These are phyloP conservation scores for Bombardia bombarda DNA, from an alignment of 495 filamentous ascomycete genomes.

Conservation along the genomic window DNA sequence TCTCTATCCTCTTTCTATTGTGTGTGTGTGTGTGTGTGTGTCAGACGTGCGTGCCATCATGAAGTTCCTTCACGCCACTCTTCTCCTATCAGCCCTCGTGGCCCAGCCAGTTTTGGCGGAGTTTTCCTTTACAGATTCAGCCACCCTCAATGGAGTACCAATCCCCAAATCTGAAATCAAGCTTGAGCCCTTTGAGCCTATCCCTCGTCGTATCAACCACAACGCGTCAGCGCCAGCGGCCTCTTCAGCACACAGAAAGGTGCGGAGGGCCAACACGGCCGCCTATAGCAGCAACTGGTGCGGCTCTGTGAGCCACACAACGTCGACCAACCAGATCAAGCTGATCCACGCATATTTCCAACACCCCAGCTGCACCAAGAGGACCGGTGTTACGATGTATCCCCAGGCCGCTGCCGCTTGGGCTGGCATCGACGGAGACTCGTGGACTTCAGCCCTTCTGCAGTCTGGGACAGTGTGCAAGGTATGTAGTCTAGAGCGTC, in stretches of 20 bases:
- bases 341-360: conserved; percentile 17
- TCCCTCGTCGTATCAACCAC: conserved; percentile 1
- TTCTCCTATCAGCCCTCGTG: conserved; percentile 11
- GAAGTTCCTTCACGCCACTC: conserved; percentile 4
- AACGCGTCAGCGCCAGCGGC: not conserved
- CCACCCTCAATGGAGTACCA: conserved; percentile 17
- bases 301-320: conserved; percentile 16
- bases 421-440: conserved; percentile 24
- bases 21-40: too few species aligned
- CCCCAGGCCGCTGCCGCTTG: conserved; percentile 23
- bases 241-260: not conserved
- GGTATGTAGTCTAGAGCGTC: conserved; percentile 8
- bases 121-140: conserved; percentile 15
- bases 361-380: conserved; percentile 14
- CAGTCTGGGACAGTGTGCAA: conserved; percentile 25
- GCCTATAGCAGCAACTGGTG: conserved; percentile 22
- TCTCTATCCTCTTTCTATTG: too few species aligned
- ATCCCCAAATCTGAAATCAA: conserved; percentile 18
- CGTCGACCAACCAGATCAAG: conserved; percentile 17
- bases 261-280: conserved; percentile 11
- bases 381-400: conserved; percentile 11
- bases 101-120: conserved; percentile 11
- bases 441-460: conserved; percentile 11
- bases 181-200: conserved; percentile 13
- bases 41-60: too few species aligned